Percentiles rank a stretch among this genome's conserved stretches.
phyloP scores from a whole-genome alignment of 2,329 filamentous ascomycete genomes.

The Arachnomyces sp. region DNA sequence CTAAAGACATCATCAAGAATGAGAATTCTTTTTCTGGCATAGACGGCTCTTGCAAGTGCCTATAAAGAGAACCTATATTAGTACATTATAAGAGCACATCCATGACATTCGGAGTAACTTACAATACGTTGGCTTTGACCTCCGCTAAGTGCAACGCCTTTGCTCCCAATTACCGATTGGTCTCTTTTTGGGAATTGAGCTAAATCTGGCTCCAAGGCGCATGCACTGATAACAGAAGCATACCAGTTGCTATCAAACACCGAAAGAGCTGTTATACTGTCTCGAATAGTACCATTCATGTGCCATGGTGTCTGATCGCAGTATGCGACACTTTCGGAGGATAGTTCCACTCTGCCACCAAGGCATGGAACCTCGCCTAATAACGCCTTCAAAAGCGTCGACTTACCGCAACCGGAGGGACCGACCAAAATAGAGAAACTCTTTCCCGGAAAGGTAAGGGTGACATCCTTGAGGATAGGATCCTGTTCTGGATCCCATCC shows the following conservation, averaged over 20 bases:
- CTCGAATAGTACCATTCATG: constrained; percentile 34
- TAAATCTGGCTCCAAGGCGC: constrained; percentile 33
- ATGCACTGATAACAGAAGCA: constrained; percentile 27
- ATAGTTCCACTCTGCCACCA: constrained; percentile 26
- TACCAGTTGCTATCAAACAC: constrained; percentile 32
- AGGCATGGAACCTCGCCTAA: constrained; percentile 36
- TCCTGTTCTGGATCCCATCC: constrained; percentile 40
- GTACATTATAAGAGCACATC: not conserved
- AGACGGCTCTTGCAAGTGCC: constrained; percentile 48
- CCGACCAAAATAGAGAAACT: constrained; percentile 44
- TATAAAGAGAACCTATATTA: constrained; percentile 6
- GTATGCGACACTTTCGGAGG: constrained; percentile 29
- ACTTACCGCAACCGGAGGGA: constrained; percentile 48
- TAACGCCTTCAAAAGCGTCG: constrained; percentile 41
- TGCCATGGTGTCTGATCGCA: constrained; percentile 37
- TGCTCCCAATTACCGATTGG: constrained; percentile 43
- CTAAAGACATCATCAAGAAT: constrained; percentile 48
- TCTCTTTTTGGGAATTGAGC: constrained; percentile 33
- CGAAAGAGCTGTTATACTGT: constrained; percentile 33
- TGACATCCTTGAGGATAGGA: constrained; percentile 35
- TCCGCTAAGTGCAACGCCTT: constrained; percentile 45
- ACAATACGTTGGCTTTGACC: constrained; percentile 47
- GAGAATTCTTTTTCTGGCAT: constrained; percentile 41
- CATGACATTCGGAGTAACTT: constrained; percentile 10
- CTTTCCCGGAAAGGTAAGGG: constrained; percentile 32